Conservation (phyloP, 768 basidiomycete species). For the Rickenella mellea region DNA sequence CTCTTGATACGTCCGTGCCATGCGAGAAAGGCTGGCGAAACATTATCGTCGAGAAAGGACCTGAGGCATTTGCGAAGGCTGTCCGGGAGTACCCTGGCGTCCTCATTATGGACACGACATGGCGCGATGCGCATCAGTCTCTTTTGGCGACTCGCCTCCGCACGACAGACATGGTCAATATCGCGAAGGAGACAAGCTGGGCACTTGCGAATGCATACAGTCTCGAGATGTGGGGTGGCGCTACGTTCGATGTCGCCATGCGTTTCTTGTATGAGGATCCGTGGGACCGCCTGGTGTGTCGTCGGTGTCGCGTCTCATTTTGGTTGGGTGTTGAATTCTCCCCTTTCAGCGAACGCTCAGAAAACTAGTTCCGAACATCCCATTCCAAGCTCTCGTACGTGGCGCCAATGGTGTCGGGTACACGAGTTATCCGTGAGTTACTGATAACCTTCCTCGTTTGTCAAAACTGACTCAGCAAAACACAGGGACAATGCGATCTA, state of each 20-base stretch:
- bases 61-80: constrained; percentile 97
- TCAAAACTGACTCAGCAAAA: constrained; percentile 7
- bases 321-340: background rate
- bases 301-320: background rate
- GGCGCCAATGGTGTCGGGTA: constrained; percentile 99
- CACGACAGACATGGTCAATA: constrained; percentile 96
- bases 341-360: constrained; percentile 68
- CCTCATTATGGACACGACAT: constrained; percentile 97
- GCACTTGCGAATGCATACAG: constrained; percentile 94
- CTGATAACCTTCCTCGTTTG: background rate
- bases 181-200: constrained; percentile 94
- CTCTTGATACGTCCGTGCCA: constrained; percentile 72
- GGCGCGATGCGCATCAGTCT: constrained; percentile 99
- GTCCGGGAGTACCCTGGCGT: constrained; percentile 93
- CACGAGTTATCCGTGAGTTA: constrained; percentile 87
- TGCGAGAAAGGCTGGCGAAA: constrained; percentile 94
- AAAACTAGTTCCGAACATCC: constrained; percentile 96
- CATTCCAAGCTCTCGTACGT: constrained; percentile 95
- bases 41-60: constrained; percentile 96
- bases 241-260: constrained; percentile 99
- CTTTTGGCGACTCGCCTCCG: constrained; percentile 92
- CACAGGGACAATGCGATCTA: constrained; percentile 94
- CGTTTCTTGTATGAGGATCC: constrained; percentile 99
- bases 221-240: constrained; percentile 98
- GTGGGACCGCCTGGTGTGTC: constrained; percentile 87